These are phyloP conservation scores for Dissophora ornata DNA, from an alignment of 192 early-diverging fungal species.

Conservation along the genomic window DNA sequence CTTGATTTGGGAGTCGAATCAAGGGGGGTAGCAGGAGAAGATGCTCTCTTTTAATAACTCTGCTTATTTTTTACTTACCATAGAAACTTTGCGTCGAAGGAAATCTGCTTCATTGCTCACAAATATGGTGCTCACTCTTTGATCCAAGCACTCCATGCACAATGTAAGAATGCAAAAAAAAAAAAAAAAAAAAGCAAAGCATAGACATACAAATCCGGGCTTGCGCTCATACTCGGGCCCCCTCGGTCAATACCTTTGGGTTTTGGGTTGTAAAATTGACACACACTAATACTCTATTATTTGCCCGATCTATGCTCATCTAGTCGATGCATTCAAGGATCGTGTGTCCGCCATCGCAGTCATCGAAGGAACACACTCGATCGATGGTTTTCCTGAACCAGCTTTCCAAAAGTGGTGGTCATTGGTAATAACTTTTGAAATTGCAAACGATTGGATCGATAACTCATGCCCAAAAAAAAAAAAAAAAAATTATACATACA, in stretches of 20 bases:
- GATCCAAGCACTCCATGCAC: conserved; percentile 21
- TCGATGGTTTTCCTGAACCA: conserved; percentile 1
- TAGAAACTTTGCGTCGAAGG: conserved; percentile 16
- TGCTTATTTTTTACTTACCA: neutral
- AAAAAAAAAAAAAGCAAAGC: neutral
- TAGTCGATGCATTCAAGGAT: conserved; percentile 42
- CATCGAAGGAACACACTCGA: conserved; percentile 29
- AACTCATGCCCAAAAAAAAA: neutral
- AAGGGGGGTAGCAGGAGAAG: too few species aligned
- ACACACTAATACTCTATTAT: too few species aligned
- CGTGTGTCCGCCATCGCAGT: conserved; percentile 29
- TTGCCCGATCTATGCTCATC: neutral
- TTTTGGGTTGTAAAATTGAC: neutral
- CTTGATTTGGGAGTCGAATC: too few species aligned
- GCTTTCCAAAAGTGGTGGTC: conserved; percentile 47
- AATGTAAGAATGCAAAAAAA: conserved; percentile 22
- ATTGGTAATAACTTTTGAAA: conserved; percentile 19
- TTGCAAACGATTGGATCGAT: neutral
- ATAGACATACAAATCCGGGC: too few species aligned
- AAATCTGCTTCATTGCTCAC: conserved; percentile 41
- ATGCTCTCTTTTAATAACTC: neutral
- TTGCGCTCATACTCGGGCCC: too few species aligned
- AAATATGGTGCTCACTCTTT: conserved; percentile 40
- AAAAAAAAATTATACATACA: too few species aligned
- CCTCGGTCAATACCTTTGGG: too few species aligned